Conservation (phyloP, 108 stramenopile species). For the Skeletonema menzelii region DNA sequence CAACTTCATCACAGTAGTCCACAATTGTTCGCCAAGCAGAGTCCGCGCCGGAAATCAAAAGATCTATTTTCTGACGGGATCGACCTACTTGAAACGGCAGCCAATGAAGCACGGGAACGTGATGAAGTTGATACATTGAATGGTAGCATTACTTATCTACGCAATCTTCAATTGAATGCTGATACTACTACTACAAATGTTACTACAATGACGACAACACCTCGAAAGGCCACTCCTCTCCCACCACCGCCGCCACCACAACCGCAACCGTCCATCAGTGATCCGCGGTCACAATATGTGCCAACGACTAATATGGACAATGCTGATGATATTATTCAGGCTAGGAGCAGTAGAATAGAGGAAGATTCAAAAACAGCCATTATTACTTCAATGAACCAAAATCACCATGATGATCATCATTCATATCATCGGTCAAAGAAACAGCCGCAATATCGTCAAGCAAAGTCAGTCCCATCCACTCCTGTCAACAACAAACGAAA, state of each 20-base stretch:
- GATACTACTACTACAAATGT: not conserved
- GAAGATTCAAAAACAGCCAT: not conserved
- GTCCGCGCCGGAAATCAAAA: not conserved
- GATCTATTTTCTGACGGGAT: conserved; percentile 20
- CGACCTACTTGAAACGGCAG: conserved; percentile 18
- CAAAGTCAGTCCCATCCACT: conserved; percentile 9
- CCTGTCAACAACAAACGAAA: conserved; percentile 9
- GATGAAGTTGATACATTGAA: conserved; percentile 21
- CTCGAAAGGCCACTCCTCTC: conserved; percentile 7
- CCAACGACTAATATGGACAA: not conserved
- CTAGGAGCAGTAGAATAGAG: conserved; percentile 1
- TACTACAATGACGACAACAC: not conserved
- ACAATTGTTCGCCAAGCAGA: not conserved
- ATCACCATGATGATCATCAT: conserved; percentile 8
- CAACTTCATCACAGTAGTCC: not conserved
- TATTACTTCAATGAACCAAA: not conserved
- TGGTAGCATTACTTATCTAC: conserved; percentile 25
- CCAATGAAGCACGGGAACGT: conserved; percentile 22
- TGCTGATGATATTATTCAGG: not conserved
- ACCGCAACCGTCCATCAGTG: not conserved
- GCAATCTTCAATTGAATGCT: conserved; percentile 10
- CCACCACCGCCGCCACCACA: conserved; percentile 9
- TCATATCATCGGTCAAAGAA: conserved; percentile 4
- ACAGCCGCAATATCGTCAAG: not conserved
- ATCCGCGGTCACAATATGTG: not conserved